Base-by-base conservation (phyloP, 1,284 basidiomycete species). In the Cutaneotrichosporon daszewskae region DNA sequence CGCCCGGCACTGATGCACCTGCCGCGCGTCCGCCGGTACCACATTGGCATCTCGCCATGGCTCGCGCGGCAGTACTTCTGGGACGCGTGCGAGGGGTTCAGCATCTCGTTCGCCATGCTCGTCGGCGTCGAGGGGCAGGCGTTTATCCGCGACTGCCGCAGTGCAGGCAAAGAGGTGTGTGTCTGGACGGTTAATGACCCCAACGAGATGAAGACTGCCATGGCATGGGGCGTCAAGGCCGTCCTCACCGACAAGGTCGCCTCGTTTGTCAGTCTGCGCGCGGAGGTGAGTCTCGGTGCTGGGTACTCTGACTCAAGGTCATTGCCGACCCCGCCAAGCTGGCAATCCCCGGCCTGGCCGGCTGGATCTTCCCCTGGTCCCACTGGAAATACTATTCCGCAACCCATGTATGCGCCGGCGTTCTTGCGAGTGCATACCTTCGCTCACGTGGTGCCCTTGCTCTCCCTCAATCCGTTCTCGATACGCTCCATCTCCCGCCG, bases 181-280 rank as follows among this genome's bases (percentile, higher is more conserved):
- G 88, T 92, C 11, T 98, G 95, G 95, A 98, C 94, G 0, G 92
- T 97, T 26, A 98, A 97, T 66, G 80, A 87, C 45, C 81, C 84
- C 11, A 79, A 79, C 44, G 84, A 94, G 66, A 96, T 98, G 92
- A 86, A 90, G 75, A 87, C 94, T 77, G 65, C 87, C 40, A 84
- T 87, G 25, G 75, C 85, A 47, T 95, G 90, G 92, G 87, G 82
- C 46, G 86, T 88, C 27, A 83, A 89, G 59, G 92, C 83, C 14
- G 86, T 98, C 55, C 76, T 98, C 49, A 98, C 94, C 4, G 94
- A 98, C 60, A 64, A 70, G 22, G 67, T 69, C 13, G 67, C 54
- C 12, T 54, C 42, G 8, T 64, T 64, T 20, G 53, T 64, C 8
- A 41, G 51, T n/a, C 52, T 68, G 4, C 56, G 61, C 41, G 55